Base-by-base conservation (phyloP, 306 rosid genomes). In the Medicago lupulina region DNA sequence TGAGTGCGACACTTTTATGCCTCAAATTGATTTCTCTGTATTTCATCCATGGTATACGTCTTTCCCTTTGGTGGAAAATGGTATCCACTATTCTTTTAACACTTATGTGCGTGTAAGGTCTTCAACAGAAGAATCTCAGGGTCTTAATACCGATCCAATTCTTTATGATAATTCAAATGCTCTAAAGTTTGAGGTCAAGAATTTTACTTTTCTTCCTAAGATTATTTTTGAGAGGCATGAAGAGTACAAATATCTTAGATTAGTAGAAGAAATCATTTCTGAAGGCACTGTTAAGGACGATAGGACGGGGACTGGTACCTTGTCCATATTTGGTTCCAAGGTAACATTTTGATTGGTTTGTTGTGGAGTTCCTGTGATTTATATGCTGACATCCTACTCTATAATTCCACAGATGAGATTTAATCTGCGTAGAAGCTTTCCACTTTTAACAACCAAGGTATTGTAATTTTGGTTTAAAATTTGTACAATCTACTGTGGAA, bases 251-350 rank as follows among this genome's bases (percentile, higher is more conserved):
- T 95, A 95, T 87, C 88, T 95, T 49, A 88, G 83, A 60, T 72
- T 95, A 83, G 96, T 95, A 65, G 86, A 86, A 85, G 97, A 92
- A 82, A 87, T 89, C 73, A 86, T 95, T 77, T 84, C 96, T 51
- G 87, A 89, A 83, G 99, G 99, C 47, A 83, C 85, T 41, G 9
- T 80, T 68, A 95, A 90, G 87, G 97, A 90, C 71, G 99, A 95
- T 76, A 90, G 98, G 83, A 92, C 98, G 7, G 98, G 99, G 70
- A 95, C 99, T 43, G 99, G 99, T 77, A 95, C 97, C 79, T 82
- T 92, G 75, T 95, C 99, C 2, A 89, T 78, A 84, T 95, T 95
- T 79, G 99, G 99, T 55, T 84, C 92, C 87, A 96, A 95, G 99
- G 99, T 95, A 83, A 68, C 38, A 60, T 59, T 39, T 46, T 79